Conservation (phyloP, 1,284 basidiomycete species). For the Ceratobasidium sp. region DNA sequence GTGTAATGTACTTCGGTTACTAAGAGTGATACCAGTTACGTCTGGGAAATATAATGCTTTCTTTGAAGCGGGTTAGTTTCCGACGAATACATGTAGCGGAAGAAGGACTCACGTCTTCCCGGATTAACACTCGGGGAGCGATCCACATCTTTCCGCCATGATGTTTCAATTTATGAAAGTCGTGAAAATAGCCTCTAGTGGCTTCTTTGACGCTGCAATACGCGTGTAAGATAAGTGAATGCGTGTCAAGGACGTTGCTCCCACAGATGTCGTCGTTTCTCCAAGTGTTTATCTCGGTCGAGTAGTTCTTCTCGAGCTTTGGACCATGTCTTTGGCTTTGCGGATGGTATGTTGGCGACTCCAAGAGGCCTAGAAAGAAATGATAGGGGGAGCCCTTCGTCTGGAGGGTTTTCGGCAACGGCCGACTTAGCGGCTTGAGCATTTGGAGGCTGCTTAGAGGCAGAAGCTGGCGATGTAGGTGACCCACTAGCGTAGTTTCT, state of each 20-base stretch:
- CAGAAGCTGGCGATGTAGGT: neutral
- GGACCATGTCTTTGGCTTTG: constrained; percentile 71
- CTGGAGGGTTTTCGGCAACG: constrained; percentile 10
- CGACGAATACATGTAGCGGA: neutral
- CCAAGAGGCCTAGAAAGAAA: constrained; percentile 82
- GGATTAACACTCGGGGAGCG: constrained; percentile 89
- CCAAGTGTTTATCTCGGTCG: constrained; percentile 77
- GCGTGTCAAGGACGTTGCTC: constrained; percentile 35
- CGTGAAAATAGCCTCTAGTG: constrained; percentile 91
- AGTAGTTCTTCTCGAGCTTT: constrained; percentile 79
- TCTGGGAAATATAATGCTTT: constrained; percentile 93
- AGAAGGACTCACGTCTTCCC: constrained; percentile 81
- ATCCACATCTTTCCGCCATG: constrained; percentile 97
- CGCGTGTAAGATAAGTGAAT: neutral
- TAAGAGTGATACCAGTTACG: constrained; percentile 80
- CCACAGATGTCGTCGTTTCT: constrained; percentile 83
- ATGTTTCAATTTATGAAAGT: constrained; percentile 83
- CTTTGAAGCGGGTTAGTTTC: constrained; percentile 60
- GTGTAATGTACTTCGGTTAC: constrained; percentile 71
- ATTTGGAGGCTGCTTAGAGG: constrained; percentile 9
- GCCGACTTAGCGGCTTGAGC: neutral
- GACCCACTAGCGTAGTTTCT: neutral
- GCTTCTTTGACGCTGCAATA: constrained; percentile 83
- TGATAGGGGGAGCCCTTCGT: constrained; percentile 19
- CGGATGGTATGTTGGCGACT: constrained; percentile 71